Evolutionary conservation across 768 basidiomycete genomes (phyloP), one percentile per base, ranked within the genome.

Genomic region (Dendrothele bispora): DNA sequence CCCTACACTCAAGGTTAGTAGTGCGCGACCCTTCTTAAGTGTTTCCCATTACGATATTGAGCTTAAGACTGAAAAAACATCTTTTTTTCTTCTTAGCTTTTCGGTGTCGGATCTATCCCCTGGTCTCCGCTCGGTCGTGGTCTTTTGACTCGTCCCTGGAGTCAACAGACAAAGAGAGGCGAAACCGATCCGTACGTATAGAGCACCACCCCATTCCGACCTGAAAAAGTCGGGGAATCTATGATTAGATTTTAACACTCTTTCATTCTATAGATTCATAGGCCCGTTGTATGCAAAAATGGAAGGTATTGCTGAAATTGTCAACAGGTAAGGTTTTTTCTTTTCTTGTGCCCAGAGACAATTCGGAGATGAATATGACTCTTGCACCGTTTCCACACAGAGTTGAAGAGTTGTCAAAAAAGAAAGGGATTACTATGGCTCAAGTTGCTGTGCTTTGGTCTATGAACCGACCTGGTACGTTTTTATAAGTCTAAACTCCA

Each of bases 81-180:
- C n/a, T n/a, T n/a, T n/a, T n/a, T n/a, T n/a, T n/a, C n/a, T 25
- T 34, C 45, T n/a, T 47, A 79, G 74, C 57, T 74, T 51, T 72
- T 78, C 35, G 78, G 79, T 27, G 77, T 79, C 21, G 82, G 79
- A 0, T 61, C 72, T 17, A 81, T 83, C 40, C 79, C 80, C 0
- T 84, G 82, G 81, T 79, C 77, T 11, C 79, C 81, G 0, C 70
- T 83, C 15, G 79, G 69, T 10, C 69, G 77, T n/a, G 80, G 80
- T 0, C 58, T 75, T 5, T 62, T 80, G 21, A 70, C 75, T 10
- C 70, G 75, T 25, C 74, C 74, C 10, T 39, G 68, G n/a, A 50
- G 51, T 7, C 57, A 66, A 39, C 64, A 71, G 42, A 78, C 77
- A 1, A 64, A 57, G 20, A 70, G 78, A 10, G 65, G 66, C 14